phyloP scores from a whole-genome alignment of 2,329 filamentous ascomycete species.

The Pseudocercospora cruenta region DNA sequence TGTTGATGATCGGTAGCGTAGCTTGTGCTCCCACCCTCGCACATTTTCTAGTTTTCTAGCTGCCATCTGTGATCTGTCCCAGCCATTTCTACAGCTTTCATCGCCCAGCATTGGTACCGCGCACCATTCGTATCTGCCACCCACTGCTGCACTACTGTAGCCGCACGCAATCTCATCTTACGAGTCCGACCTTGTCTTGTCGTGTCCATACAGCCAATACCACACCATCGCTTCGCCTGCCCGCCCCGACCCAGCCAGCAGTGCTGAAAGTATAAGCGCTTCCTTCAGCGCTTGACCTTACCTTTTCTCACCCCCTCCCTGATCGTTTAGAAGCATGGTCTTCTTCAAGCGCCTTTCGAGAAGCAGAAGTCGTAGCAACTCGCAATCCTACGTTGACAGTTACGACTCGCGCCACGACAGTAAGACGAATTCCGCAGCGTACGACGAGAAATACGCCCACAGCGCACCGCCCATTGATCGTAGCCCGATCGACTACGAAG shows the following conservation, averaged over 20 bases:
- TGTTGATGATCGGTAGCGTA: not conserved
- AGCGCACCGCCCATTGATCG: constrained; percentile 25
- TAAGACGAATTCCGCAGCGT: constrained; percentile 49
- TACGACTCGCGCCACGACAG: constrained; percentile 46
- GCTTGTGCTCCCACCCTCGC: not conserved
- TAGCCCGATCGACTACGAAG: constrained; percentile 40
- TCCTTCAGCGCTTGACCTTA: constrained; percentile 3
- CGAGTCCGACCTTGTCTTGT: not conserved
- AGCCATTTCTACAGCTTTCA: not conserved
- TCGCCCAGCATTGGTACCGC: not conserved
- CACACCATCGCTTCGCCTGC: not conserved
- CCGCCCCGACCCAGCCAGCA: not conserved
- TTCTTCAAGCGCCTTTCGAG: constrained; percentile 55
- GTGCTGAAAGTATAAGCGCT: constrained; percentile 6
- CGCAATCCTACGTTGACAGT: constrained; percentile 55
- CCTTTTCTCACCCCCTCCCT: constrained; percentile 7
- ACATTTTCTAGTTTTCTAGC: constrained; percentile 1
- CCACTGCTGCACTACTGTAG: not conserved
- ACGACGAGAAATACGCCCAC: constrained; percentile 49
- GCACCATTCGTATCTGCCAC: not conserved
- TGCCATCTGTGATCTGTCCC: not conserved
- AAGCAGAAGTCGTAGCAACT: constrained; percentile 52
- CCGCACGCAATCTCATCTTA: not conserved
- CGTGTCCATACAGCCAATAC: not conserved
- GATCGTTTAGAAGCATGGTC: constrained; percentile 35